Evolutionary conservation across 148 eudicot species (phyloP), one percentile per base, ranked within the genome.

Genomic region (Nyssa sinensis): DNA sequence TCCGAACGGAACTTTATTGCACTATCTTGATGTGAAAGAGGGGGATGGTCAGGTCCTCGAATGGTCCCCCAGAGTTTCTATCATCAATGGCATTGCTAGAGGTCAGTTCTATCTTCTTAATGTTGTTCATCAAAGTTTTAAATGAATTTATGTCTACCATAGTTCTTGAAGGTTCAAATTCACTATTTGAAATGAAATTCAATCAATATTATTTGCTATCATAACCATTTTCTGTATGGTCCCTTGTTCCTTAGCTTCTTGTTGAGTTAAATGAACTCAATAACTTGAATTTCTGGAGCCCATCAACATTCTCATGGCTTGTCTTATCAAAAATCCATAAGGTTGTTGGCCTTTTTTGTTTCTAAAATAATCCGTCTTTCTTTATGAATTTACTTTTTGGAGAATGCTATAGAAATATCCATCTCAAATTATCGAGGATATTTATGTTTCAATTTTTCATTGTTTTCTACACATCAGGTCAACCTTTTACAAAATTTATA

Each of bases 21-120:
- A 70, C 51, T 89, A 85, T 76, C 89, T 95, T 25, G 99, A 95
- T 77, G 53, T 89, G 5, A 84, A 91, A 74, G 94, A 84, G 68
- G 97, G 91, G 28, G 89, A 89, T 66, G 83, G 80, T 35, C 82
- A 69, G 49, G 84, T 89, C 64, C 93, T 91, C 14, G 94, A 89
- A 55, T 95, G 99, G 99, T 83, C 92, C n/a, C 78, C 85, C 44
- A 82, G 99, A 61, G 91, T 93, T 31, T 82, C 88, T 61, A 88
- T 92, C 79, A 87, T 95, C 83, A 86, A 77, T 44, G 93, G 99
- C 79, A 82, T 93, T 53, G 99, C 97, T 30, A 91, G 84, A 89
- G 99, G 99, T 95, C 10, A 78, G 89, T 70, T 67, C 30, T 66
- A 3, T 61, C 65, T 39, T 30, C 65, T 30, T 31, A 44, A 31